Evolutionary conservation across 192 early-diverging fungal species (phyloP).

Genomic region (Rhizophagus clarus): DNA sequence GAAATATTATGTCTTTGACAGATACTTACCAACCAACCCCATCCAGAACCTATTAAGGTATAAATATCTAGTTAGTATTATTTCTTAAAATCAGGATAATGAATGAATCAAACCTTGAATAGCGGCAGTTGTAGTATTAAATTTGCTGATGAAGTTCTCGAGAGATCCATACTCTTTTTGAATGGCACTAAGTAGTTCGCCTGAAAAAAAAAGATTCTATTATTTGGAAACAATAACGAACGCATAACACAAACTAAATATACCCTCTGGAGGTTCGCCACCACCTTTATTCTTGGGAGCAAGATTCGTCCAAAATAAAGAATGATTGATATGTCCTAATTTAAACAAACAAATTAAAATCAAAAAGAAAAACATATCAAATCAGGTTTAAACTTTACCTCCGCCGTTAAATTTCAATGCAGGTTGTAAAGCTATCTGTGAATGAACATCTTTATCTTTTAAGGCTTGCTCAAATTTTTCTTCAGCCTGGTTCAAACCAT

Average conservation of each 20-base stretch:
- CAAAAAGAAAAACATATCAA: conserved; percentile 7
- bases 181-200: conserved; percentile 72
- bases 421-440: conserved; percentile 77
- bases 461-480: conserved; percentile 82
- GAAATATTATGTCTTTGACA: neutral
- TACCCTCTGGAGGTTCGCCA: conserved; percentile 71
- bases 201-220: conserved; percentile 29
- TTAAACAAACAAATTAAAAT: neutral
- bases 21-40: conserved; percentile 89
- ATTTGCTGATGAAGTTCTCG: conserved; percentile 74
- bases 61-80: conserved; percentile 22
- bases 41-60: conserved; percentile 66
- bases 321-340: conserved; percentile 82
- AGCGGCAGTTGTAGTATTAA: conserved; percentile 77
- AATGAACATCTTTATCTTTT: conserved; percentile 67
- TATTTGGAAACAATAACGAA: neutral
- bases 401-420: conserved; percentile 93
- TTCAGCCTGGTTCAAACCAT: conserved; percentile 84
- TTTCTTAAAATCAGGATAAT: neutral
- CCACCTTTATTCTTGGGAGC: conserved; percentile 79
- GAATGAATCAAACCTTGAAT: conserved; percentile 67
- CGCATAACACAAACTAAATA: conserved; percentile 12
- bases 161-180: conserved; percentile 81
- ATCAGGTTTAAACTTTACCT: conserved; percentile 48
- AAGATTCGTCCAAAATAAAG: conserved; percentile 95